Evolutionary conservation across 208 protist genomes (phyloP).

Genomic region (Crithidia sp.): DNA sequence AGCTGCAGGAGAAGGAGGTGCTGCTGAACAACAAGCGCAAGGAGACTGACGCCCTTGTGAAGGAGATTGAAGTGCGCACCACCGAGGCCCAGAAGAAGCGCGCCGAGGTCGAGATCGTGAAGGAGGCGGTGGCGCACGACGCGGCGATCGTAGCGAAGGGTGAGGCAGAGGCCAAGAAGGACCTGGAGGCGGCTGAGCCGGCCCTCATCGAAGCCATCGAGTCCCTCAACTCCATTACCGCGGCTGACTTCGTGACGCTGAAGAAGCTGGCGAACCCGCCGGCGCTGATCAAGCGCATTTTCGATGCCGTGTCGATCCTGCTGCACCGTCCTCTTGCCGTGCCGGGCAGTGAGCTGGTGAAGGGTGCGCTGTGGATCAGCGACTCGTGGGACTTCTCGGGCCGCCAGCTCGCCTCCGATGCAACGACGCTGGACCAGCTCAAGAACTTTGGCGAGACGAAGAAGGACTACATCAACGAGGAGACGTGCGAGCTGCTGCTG

Average conservation of each 20-base stretch:
- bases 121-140: slow-evolving; percentile 90
- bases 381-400: slow-evolving; percentile 93
- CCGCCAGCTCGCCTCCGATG: slow-evolving; percentile 81
- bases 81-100: slow-evolving; percentile 96
- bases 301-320: slow-evolving; percentile 98
- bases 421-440: slow-evolving; percentile 74
- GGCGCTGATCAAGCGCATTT: slow-evolving; percentile 97
- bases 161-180: slow-evolving; percentile 96
- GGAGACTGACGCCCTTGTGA: slow-evolving; percentile 93
- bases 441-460: slow-evolving; percentile 86
- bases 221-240: slow-evolving; percentile 94
- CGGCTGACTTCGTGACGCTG: slow-evolving; percentile 94
- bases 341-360: slow-evolving; percentile 81
- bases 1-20: slow-evolving; percentile 95
- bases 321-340: slow-evolving; percentile 80
- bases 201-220: slow-evolving; percentile 94
- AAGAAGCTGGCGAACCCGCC: slow-evolving; percentile 96
- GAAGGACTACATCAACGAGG: slow-evolving; percentile 98
- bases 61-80: slow-evolving; percentile 94
- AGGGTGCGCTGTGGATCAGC: slow-evolving; percentile 88
- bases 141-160: slow-evolving; percentile 89
- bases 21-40: slow-evolving; percentile 91
- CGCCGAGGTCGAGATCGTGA: slow-evolving; percentile 94
- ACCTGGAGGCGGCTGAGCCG: slow-evolving; percentile 94
- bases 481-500: slow-evolving; percentile 97